Percentiles rank a stretch among this genome's conserved stretches.
Conservation (phyloP, 2,329 filamentous ascomycete species). For the Conoideocrella luteorostrata region DNA sequence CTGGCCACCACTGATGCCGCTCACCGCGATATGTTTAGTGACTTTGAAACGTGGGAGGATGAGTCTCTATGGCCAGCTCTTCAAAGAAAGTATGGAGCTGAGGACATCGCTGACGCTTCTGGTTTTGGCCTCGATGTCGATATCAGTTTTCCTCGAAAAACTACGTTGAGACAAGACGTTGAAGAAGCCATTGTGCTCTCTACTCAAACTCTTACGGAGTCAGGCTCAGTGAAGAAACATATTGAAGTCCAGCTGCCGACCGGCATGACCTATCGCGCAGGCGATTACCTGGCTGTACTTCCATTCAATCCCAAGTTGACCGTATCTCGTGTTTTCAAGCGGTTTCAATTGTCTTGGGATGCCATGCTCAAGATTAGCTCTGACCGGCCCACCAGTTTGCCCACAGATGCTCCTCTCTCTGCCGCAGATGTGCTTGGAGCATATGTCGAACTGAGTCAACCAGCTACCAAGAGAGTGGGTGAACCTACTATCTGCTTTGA, state of each 20-base stretch:
- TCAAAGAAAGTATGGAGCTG: conserved; percentile 33
- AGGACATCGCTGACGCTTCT: conserved; percentile 16
- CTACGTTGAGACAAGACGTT: conserved; percentile 57
- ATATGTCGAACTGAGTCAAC: conserved; percentile 68
- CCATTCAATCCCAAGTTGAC: conserved; percentile 61
- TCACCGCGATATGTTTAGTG: conserved; percentile 58
- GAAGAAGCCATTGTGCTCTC: conserved; percentile 53
- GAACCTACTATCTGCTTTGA: too few relatives aligned
- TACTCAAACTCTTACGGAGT: conserved; percentile 43
- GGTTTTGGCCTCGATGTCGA: conserved; percentile 33
- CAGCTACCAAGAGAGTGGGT: conserved; percentile 64
- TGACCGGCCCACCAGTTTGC: conserved; percentile 45
- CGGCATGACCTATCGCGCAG: conserved; percentile 59
- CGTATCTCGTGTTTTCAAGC: conserved; percentile 56
- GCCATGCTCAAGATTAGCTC: conserved; percentile 55
- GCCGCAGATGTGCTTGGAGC: conserved; percentile 59
- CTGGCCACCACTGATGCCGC: conserved; percentile 55
- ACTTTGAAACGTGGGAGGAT: conserved; percentile 63
- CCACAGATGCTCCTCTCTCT: conserved; percentile 49
- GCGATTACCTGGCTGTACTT: conserved; percentile 70
- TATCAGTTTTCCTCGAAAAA: conserved; percentile 47
- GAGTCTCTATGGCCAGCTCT: conserved; percentile 45
- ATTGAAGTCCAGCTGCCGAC: conserved; percentile 63
- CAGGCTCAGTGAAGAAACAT: conserved; percentile 52
- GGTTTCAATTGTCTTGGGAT: conserved; percentile 65